These are phyloP conservation scores for Saksenaea oblongispora DNA, from an alignment of 371 early-diverging fungal species.

Conservation along the genomic window DNA sequence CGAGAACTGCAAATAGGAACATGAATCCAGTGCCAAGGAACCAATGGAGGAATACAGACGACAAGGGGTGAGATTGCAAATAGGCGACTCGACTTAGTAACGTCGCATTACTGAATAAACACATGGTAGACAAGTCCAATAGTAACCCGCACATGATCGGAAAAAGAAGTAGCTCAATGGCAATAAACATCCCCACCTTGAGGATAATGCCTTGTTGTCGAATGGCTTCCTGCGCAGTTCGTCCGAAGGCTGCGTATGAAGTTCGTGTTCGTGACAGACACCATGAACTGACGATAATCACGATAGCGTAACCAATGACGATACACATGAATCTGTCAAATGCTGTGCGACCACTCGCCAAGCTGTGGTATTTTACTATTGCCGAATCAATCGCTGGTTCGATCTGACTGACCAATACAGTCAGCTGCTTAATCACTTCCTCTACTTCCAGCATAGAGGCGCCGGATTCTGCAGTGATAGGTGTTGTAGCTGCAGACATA, in stretches of 20 bases:
- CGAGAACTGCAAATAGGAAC: slow-evolving; percentile 86
- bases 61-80: slow-evolving; percentile 59
- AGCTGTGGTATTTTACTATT: slow-evolving; percentile 18
- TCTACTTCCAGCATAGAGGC: neutral
- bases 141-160: slow-evolving; percentile 87
- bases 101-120: slow-evolving; percentile 66
- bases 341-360: slow-evolving; percentile 28
- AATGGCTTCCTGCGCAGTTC: slow-evolving; percentile 43
- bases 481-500: neutral
- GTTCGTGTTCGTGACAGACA: slow-evolving; percentile 26
- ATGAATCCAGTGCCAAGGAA: slow-evolving; percentile 89
- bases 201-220: slow-evolving; percentile 59
- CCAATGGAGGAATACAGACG: slow-evolving; percentile 84
- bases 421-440: neutral
- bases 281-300: slow-evolving; percentile 26
- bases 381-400: slow-evolving; percentile 5
- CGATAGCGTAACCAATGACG: slow-evolving; percentile 28
- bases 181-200: slow-evolving; percentile 77
- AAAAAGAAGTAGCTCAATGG: slow-evolving; percentile 82
- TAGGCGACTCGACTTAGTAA: slow-evolving; percentile 56
- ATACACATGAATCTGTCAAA: slow-evolving; percentile 35
- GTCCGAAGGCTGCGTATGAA: slow-evolving; percentile 34
- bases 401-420: neutral
- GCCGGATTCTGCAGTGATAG: neutral
- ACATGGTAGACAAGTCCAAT: slow-evolving; percentile 75